These are phyloP conservation scores for Colletotrichum ledebouriae DNA, from an alignment of 2,329 filamentous ascomycete species.

Conservation along the genomic window DNA sequence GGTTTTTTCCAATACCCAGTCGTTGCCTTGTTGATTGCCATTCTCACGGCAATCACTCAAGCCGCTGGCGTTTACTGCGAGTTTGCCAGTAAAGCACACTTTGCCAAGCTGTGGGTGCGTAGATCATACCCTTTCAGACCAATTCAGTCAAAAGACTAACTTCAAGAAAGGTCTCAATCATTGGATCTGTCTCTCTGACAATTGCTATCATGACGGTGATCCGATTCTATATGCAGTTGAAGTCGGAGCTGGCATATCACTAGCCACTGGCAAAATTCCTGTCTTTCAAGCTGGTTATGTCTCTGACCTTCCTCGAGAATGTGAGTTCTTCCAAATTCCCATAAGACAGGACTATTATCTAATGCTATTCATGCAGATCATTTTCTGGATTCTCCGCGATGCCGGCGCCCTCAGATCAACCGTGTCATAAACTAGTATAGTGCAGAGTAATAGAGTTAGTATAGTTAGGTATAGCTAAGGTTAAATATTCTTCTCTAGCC, in stretches of 20 bases:
- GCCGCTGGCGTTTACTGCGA: slow-evolving; percentile 50
- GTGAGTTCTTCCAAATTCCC: background rate
- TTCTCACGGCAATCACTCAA: slow-evolving; percentile 49
- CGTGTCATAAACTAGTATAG: no score
- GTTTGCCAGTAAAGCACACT: slow-evolving; percentile 46
- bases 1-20: slow-evolving; percentile 58
- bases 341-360: background rate
- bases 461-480: no score
- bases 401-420: slow-evolving; percentile 43
- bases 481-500: no score
- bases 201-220: slow-evolving; percentile 46
- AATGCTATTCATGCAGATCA: slow-evolving; percentile 36
- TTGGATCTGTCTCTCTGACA: slow-evolving; percentile 45
- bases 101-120: slow-evolving; percentile 49
- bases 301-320: slow-evolving; percentile 43
- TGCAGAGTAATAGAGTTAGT: no score
- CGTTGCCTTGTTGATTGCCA: slow-evolving; percentile 57
- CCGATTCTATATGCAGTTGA: slow-evolving; percentile 41
- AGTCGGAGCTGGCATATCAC: slow-evolving; percentile 44
- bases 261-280: slow-evolving; percentile 46
- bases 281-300: slow-evolving; percentile 48
- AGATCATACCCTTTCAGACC: no score
- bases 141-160: background rate
- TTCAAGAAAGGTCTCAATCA: slow-evolving; percentile 45
- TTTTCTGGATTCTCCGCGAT: slow-evolving; percentile 47